Conservation (phyloP, 768 basidiomycete species). For the Panellus pusillus region DNA sequence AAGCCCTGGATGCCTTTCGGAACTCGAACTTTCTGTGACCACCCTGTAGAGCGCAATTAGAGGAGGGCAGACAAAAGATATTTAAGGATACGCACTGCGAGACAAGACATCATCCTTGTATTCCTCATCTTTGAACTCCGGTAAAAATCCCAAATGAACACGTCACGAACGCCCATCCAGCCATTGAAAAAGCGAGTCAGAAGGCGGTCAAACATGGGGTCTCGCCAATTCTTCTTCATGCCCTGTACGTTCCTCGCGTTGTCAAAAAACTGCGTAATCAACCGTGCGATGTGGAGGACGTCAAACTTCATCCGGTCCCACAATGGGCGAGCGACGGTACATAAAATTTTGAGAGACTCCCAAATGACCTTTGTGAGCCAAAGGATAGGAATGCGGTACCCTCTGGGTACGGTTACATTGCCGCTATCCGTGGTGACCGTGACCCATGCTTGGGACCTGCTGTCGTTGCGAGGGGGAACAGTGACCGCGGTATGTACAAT, state of each 20-base stretch:
- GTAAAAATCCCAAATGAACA: conserved; percentile 18
- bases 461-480: conserved; percentile 17
- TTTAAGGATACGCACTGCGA: conserved; percentile 15
- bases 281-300: conserved; percentile 17
- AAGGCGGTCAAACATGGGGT: conserved; percentile 15
- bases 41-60: conserved; percentile 10
- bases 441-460: conserved; percentile 20
- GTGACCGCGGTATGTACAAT: conserved; percentile 13
- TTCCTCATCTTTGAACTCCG: conserved; percentile 20
- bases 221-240: conserved; percentile 20
- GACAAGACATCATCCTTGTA: conserved; percentile 19
- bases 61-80: neutral
- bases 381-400: conserved; percentile 20
- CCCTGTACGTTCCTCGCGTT: conserved; percentile 12
- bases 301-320: conserved; percentile 19
- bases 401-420: conserved; percentile 13
- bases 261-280: conserved; percentile 11
- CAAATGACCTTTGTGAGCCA: conserved; percentile 17
- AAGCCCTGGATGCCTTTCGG: conserved; percentile 21
- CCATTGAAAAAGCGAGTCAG: conserved; percentile 21
- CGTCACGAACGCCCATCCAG: conserved; percentile 20
- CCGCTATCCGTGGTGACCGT: conserved; percentile 1
- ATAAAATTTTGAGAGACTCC: conserved; percentile 16
- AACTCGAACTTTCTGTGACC: conserved; percentile 20
- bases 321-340: conserved; percentile 13